Evolutionary conservation across 139 green algal genomes (phyloP), one percentile per base, ranked within the genome.

Genomic region (Chlorella sp.): DNA sequence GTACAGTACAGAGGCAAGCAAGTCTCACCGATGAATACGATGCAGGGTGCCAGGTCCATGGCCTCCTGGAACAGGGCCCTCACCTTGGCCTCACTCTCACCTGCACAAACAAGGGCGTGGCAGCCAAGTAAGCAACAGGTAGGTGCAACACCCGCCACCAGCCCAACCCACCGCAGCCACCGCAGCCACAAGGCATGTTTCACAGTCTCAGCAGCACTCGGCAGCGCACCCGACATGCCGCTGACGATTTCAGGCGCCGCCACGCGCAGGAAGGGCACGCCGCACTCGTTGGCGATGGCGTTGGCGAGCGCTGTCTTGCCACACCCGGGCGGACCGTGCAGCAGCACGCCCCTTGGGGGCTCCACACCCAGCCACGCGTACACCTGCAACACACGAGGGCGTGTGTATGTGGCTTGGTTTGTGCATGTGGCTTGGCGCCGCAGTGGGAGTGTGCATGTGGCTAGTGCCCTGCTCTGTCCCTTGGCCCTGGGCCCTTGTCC

Each of bases 221-320:
- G n/a, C n/a, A n/a, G n/a, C 20, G 29, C 61, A 77, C 86, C 87
- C 63, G 82, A 90, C 86, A 95, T 92, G 69, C 90, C 90, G 34
- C 82, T 88, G 4, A 95, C 90, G 34, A 93, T 78, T 74, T 94
- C 90, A 3, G 90, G 90, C 0, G 90, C 90, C 1, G 89, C 91
- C 14, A 95, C 86, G 0, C 83, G 65, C 35, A 96, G 76, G 74
- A 97, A 96, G 2, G 91, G 90, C 49, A 97, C 92, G n/a, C 87
- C 82, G 66, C 85, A 92, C 88, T 96, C 89, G 66, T 91, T 96
- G 49, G 93, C 93, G 66, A 97, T 95, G 6, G 92, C 92, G 62
- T 96, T 90, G 34, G 93, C 93, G 24, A 97, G 88, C 0, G 88
- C 88, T 4, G 92, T 97, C 84, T 97, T 97, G 73, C 93, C 93